Conservation (phyloP, 495 filamentous ascomycete genomes). For the Penicillium cinerascens region DNA sequence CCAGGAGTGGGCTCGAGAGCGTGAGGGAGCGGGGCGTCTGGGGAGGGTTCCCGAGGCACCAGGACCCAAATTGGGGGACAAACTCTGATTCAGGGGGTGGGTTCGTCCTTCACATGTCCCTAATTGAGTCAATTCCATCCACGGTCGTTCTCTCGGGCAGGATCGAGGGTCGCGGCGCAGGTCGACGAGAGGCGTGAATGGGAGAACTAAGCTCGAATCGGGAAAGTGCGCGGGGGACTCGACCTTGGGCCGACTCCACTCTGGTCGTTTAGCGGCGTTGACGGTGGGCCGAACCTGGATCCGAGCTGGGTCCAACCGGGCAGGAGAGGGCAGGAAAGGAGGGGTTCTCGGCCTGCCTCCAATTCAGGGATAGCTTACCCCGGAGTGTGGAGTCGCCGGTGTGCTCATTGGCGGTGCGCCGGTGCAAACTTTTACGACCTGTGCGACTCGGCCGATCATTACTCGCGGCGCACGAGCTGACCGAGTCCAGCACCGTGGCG, state of each 20-base stretch:
- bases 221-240: background rate
- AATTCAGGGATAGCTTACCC: background rate
- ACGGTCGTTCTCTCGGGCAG: background rate
- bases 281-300: background rate
- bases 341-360: background rate
- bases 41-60: background rate
- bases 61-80: background rate
- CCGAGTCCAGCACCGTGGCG: background rate
- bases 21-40: background rate
- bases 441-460: background rate
- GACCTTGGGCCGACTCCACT: background rate
- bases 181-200: background rate
- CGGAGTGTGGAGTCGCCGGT: background rate
- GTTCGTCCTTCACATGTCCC: background rate
- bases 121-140: background rate
- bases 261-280: background rate
- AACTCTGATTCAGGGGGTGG: background rate
- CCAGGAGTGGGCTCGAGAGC: background rate
- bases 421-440: background rate
- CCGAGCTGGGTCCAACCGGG: background rate
- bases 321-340: background rate
- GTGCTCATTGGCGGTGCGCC: background rate
- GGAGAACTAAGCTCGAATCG: background rate
- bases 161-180: background rate
- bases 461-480: background rate